phyloP scores from a whole-genome alignment of 768 basidiomycete species.

The Kwoniella europaea region DNA sequence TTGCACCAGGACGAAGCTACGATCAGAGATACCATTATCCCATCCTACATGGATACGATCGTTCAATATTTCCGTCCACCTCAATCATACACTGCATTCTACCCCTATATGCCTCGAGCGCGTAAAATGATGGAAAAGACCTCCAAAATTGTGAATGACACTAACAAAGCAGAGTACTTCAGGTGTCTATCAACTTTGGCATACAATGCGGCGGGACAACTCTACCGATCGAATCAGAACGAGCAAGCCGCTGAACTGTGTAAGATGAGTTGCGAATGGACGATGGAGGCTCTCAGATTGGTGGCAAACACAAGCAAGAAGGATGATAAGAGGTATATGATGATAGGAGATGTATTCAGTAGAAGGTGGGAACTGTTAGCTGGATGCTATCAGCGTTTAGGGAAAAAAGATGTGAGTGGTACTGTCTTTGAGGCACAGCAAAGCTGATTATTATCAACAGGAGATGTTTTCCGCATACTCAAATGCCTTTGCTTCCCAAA shows the following conservation, averaged over 20 bases:
- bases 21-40: constrained; percentile 13
- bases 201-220: constrained; percentile 53
- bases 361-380: constrained; percentile 81
- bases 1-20: constrained; percentile 7
- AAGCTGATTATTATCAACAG: background rate
- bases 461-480: constrained; percentile 28
- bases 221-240: constrained; percentile 70
- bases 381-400: constrained; percentile 76
- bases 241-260: constrained; percentile 73
- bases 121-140: constrained; percentile 1
- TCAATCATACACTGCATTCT: constrained; percentile 3
- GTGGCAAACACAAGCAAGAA: background rate
- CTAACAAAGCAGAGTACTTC: constrained; percentile 45
- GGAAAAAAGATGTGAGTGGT: constrained; percentile 70
- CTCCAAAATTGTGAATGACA: background rate
- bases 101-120: background rate
- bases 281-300: constrained; percentile 61
- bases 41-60: constrained; percentile 30
- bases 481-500: constrained; percentile 26
- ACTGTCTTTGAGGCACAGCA: constrained; percentile 40
- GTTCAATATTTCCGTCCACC: constrained; percentile 15
- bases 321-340: constrained; percentile 44
- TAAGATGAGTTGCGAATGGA: constrained; percentile 67
- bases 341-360: constrained; percentile 64
- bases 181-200: constrained; percentile 49